A percentile compares a stretch with the other conserved stretches of the same genome.
phyloP scores from a whole-genome alignment of 176 grass and related monocot genomes.

The Saccharum officinarum region DNA sequence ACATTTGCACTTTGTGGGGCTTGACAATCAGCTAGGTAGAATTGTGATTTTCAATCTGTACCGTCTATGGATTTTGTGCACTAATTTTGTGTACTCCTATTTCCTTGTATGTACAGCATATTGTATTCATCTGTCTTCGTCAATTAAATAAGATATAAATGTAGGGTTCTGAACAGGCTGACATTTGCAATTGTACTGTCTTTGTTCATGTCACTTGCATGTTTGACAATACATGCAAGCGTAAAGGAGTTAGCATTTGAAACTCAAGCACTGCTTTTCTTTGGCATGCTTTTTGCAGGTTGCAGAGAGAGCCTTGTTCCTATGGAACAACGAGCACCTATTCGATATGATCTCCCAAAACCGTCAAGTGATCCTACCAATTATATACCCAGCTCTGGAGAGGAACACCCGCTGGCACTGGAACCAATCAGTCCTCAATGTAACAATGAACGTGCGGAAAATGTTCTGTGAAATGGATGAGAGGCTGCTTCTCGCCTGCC shows the following conservation, averaged over 20 bases:
- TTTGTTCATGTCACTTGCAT: slow-evolving; percentile 19
- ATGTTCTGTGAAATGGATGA: slow-evolving; percentile 96
- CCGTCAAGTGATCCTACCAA: slow-evolving; percentile 74
- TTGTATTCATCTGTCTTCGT: neutral
- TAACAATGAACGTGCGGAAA: slow-evolving; percentile 85
- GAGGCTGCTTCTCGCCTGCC: slow-evolving; percentile 69
- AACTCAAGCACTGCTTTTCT: neutral
- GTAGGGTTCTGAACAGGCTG: neutral
- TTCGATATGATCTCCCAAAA: slow-evolving; percentile 88
- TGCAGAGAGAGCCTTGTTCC: slow-evolving; percentile 89
- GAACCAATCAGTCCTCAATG: slow-evolving; percentile 89
- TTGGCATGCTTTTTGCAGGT: slow-evolving; percentile 56
- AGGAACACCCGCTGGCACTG: slow-evolving; percentile 82
- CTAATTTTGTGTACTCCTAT: neutral
- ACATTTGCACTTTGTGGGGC: neutral
- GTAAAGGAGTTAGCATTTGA: neutral
- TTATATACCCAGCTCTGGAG: slow-evolving; percentile 88
- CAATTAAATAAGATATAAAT: slow-evolving; percentile 17
- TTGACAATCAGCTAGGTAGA: slow-evolving; percentile 21
- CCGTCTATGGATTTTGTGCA: slow-evolving; percentile 13
- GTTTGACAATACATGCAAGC: neutral
- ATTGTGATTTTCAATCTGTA: slow-evolving; percentile 15
- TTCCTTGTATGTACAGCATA: slow-evolving; percentile 21
- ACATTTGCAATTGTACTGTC: neutral
- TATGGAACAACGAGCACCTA: slow-evolving; percentile 97